Base-by-base conservation (phyloP, 257 asterid genomes). In the Gentiana macrophylla region DNA sequence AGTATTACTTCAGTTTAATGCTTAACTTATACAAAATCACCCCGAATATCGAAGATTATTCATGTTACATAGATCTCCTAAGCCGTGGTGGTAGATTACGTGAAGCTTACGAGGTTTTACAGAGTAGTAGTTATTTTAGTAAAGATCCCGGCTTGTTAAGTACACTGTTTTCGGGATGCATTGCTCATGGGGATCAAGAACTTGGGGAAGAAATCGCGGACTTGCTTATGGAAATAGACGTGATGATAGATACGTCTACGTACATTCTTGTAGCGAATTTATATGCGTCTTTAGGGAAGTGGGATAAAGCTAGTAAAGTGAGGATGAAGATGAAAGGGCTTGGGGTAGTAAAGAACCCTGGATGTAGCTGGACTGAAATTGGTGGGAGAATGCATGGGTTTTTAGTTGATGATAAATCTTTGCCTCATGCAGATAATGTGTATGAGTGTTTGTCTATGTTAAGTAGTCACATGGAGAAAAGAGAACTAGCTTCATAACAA, bases 321-420 rank as follows among this genome's bases (percentile, higher is more conserved):
- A 70, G 96, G 50, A 57, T 60, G 65, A 84, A 78, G 60, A 81
- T 84, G 91, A 86, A 79, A 64, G 82, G 74, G 49, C 51, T 79
- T 12, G 84, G 86, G 4, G 67, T 79, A 81, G 79, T 50, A 55
- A 86, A 81, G 56, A 81, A 65, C 55, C 92, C 94, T 0, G 92
- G 86, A 1, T 74, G 83, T 63, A 86, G 96, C 71, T 84, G 96
- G 96, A 80, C 84, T 56, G 91, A 86, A 75, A 70, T 76, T 46
- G 80, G 78, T 64, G 69, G 71, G 75, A 70, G 66, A 53, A 74
- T 78, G 11, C 76, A 65, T 35, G 60, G 86, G 13, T 86, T 86
- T n/a, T 62, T 76, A 53, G 89, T 78, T 1, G 84, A 72, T 4
- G 89, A 84, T 59, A 78, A 71, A 67, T 49, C 59, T 24, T 74